Evolutionary conservation across 345 rosid genomes (phyloP), one percentile per base, ranked within the genome.

Genomic region (Rhodamnia argentea): DNA sequence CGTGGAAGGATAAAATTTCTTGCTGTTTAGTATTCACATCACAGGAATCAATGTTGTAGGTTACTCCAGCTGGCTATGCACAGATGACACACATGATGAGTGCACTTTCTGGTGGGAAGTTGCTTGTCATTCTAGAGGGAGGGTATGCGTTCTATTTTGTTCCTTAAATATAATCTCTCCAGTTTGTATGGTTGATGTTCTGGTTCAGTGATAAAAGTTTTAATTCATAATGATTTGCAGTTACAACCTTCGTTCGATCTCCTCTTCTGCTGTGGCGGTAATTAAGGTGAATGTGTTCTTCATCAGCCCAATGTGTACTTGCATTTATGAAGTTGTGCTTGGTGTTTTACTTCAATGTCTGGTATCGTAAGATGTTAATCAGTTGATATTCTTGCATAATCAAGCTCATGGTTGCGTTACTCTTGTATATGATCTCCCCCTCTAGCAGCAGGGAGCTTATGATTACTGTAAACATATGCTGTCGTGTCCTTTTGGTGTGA

Each of bases 111-210:
- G 91, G 90, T 54, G 98, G 98, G 83, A 97, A 96, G 94, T 89
- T 97, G 93, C 98, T 96, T 75, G 97, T 96, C 82, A 93, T 97
- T 90, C 99, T 97, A 32, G 99, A 97, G 95, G 99, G 98, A 92
- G 98, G 99, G 99, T 96, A 85, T 13, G 93, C 88, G 81, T 85
- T 84, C n/a, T 64, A 70, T 70, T 47, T 82, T 62, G 70, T 54
- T 74, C 78, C 84, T 82, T 59, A 50, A 37, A 20, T 55, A 85
- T 76, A 26, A 55, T 64, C 51, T 70, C 81, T 70, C 26, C 26
- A 18, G 18, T 70, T 70, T 70, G 47, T 70, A 70, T 70, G 81
- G 26, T 70, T 10, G 47, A 32, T 70, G 47, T 37, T 37, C 81
- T 70, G 47, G 81, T 57, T 58, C 81, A 54, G 86, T 83, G 52